Conservation (phyloP, 2,329 filamentous ascomycete genomes). For the Dactylellina cionopaga region DNA sequence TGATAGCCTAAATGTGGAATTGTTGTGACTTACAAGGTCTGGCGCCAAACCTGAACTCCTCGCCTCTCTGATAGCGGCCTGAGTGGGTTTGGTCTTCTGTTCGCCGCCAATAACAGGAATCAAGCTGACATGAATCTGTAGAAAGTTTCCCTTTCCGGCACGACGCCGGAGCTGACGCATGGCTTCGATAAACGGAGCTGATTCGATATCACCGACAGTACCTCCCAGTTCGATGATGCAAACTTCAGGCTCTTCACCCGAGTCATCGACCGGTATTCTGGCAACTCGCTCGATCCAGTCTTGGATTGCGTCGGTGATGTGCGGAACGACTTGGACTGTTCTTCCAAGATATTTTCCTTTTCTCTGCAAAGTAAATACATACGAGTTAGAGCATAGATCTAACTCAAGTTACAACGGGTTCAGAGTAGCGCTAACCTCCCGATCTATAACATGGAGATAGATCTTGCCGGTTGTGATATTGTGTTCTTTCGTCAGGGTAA, state of each 20-base stretch:
- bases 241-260: conserved; percentile 83
- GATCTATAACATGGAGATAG: conserved; percentile 86
- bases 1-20: not conserved
- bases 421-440: conserved; percentile 67
- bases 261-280: conserved; percentile 84
- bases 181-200: conserved; percentile 86
- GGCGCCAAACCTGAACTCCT: conserved; percentile 75
- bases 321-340: conserved; percentile 90
- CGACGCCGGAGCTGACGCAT: conserved; percentile 79
- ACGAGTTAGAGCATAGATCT: not conserved
- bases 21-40: conserved; percentile 54
- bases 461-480: conserved; percentile 99
- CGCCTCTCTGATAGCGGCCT: conserved; percentile 84
- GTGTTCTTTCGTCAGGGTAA: conserved; percentile 83
- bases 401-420: not conserved
- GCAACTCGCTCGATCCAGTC: conserved; percentile 92
- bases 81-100: conserved; percentile 97
- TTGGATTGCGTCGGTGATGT: conserved; percentile 90
- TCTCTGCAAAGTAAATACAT: conserved; percentile 57
- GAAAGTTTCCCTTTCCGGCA: conserved; percentile 80
- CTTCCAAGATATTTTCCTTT: conserved; percentile 83
- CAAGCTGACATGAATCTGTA: conserved; percentile 88
- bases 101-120: conserved; percentile 80
- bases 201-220: conserved; percentile 79
- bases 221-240: conserved; percentile 79